Conservation (phyloP, 2,329 filamentous ascomycete species). For the Diaporthe ampelina region DNA sequence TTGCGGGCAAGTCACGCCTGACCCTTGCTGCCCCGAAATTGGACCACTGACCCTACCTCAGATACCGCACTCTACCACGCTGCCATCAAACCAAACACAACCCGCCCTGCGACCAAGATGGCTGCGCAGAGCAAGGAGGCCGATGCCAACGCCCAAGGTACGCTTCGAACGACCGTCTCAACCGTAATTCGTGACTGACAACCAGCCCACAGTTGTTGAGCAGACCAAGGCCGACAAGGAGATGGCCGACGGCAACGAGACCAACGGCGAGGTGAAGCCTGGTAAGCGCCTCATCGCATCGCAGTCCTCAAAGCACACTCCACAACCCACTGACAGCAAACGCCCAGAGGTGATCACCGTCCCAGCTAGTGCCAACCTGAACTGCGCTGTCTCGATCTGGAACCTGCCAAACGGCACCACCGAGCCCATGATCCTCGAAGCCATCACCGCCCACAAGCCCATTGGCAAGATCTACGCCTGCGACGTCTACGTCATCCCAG, state of each 20-base stretch:
- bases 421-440: conserved; percentile 6
- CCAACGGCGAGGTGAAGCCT: background rate
- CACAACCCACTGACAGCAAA: background rate
- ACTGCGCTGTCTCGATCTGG: conserved; percentile 26
- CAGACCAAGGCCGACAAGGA: background rate
- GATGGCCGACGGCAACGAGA: background rate
- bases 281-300: background rate
- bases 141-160: background rate
- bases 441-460: conserved; percentile 20
- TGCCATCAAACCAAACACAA: background rate
- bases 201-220: background rate
- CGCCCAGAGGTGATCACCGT: background rate
- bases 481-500: conserved; percentile 22
- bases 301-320: background rate
- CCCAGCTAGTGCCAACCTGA: background rate
- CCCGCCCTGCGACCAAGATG: background rate
- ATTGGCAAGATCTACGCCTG: conserved; percentile 25
- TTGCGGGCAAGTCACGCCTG: background rate
- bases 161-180: background rate
- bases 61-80: conserved; percentile 18
- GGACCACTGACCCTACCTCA: background rate
- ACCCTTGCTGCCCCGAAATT: background rate
- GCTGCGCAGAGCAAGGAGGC: background rate
- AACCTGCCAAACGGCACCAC: conserved; percentile 9
- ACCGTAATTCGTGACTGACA: background rate